Base-by-base conservation (phyloP, 78 protist genomes). In the Guillardia theta region DNA sequence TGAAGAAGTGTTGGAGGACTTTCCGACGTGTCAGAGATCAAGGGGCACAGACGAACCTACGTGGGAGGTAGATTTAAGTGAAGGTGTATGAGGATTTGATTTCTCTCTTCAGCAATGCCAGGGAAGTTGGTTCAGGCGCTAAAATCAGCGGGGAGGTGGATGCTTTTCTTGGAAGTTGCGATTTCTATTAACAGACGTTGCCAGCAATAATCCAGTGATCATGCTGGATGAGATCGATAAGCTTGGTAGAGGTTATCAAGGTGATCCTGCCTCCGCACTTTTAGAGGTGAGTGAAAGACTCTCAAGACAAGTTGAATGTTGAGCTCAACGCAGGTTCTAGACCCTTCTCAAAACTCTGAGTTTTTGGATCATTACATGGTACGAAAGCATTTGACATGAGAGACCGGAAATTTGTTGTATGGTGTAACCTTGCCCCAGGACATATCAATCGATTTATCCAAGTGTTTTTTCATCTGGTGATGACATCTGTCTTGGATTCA, bases 41-140 rank as follows among this genome's bases (percentile, higher is more conserved):
- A 98, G 95, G 90, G 90, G 1, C 90, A 80, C 50, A 19, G 90
- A 30, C 48, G 99, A 21, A 98, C 99, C 3, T 98, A 97, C 95
- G 93, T 98, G 12, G 99, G 99, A 0, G n/a, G n/a, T n/a, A n/a
- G n/a, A n/a, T n/a, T n/a, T n/a, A n/a, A n/a, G n/a, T n/a, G n/a
- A n/a, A n/a, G n/a, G n/a, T n/a, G n/a, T n/a, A n/a, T n/a, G n/a
- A n/a, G n/a, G n/a, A n/a, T n/a, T n/a, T n/a, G n/a, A n/a, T n/a
- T n/a, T n/a, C n/a, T n/a, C n/a, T n/a, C n/a, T n/a, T n/a, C n/a
- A n/a, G 98, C 99, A 0, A 95, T 98, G 97, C 99, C 99, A 0
- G 99, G 99, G 43, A 98, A 97, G 96, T 64, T 98, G 27, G 95
- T 99, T n/a, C 99, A 98, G 93, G 94, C 97, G 64, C 95, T 99